Evolutionary conservation across 2,329 filamentous ascomycete species (phyloP).

Genomic region (Calonectria leucothoes): DNA sequence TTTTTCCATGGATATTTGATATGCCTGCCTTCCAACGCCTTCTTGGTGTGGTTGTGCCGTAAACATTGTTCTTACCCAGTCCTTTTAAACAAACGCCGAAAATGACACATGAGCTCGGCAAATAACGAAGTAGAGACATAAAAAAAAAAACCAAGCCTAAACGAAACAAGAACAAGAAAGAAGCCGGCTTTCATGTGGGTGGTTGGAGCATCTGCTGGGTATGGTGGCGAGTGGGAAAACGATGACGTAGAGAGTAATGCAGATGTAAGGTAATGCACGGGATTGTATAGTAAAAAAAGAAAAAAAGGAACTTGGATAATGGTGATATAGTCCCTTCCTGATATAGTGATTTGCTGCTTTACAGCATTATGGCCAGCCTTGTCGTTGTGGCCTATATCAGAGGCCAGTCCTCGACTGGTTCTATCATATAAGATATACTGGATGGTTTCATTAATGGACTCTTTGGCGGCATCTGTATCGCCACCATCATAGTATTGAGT

Average conservation of each 20-base stretch:
- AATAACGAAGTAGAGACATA: slow-evolving; percentile 20
- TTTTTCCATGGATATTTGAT: slow-evolving; percentile 3
- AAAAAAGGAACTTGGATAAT: not conserved
- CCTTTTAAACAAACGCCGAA: slow-evolving; percentile 29
- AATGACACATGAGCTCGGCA: slow-evolving; percentile 19
- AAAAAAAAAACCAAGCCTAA: not conserved
- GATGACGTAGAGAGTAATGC: slow-evolving; percentile 14
- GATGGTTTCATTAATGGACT: not conserved
- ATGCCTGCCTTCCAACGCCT: slow-evolving; percentile 12
- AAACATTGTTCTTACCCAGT: slow-evolving; percentile 8
- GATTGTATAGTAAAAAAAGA: slow-evolving; percentile 28
- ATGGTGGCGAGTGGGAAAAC: slow-evolving; percentile 26
- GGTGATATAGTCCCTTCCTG: not conserved
- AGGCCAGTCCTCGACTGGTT: not conserved
- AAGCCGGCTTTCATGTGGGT: slow-evolving; percentile 28
- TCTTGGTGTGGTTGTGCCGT: slow-evolving; percentile 9
- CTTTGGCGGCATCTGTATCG: not conserved
- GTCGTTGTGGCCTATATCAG: not conserved
- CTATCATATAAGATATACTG: not conserved
- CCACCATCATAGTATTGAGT: not conserved
- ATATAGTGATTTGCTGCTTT: slow-evolving; percentile 13
- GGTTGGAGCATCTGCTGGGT: slow-evolving; percentile 20
- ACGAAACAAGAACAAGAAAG: slow-evolving; percentile 14
- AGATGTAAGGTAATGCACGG: slow-evolving; percentile 35
- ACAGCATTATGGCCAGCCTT: slow-evolving; percentile 5